Conservation (phyloP, 2,329 filamentous ascomycete genomes). For the Polychaeton citri region DNA sequence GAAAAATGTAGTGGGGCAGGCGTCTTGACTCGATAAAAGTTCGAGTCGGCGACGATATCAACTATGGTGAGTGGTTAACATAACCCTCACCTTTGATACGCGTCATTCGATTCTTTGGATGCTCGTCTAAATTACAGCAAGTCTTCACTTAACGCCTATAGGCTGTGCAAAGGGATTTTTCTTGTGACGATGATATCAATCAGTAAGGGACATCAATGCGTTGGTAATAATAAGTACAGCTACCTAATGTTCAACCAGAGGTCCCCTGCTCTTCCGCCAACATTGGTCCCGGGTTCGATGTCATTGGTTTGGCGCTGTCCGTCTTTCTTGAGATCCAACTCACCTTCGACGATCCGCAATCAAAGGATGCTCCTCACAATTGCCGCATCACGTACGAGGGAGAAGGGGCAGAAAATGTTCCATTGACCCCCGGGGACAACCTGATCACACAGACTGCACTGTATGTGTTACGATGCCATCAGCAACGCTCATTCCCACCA, state of each 20-base stretch:
- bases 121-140: too few species aligned
- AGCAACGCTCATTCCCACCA: constrained; percentile 67
- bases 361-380: constrained; percentile 53
- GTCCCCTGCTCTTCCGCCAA: constrained; percentile 94
- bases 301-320: constrained; percentile 87
- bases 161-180: too few species aligned
- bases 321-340: constrained; percentile 86
- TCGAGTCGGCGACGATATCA: too few species aligned
- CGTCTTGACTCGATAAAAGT: too few species aligned
- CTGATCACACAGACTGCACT: constrained; percentile 88
- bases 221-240: too few species aligned
- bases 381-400: constrained; percentile 88
- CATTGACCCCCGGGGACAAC: constrained; percentile 73
- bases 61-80: too few species aligned
- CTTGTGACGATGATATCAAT: too few species aligned
- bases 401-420: constrained; percentile 63
- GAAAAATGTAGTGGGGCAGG: not conserved
- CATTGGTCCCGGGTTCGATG: constrained; percentile 95
- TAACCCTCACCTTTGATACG: too few species aligned
- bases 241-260: too few species aligned
- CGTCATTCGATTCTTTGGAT: too few species aligned
- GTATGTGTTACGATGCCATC: constrained; percentile 88
- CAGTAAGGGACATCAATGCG: too few species aligned
- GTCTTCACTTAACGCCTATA: too few species aligned
- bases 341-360: constrained; percentile 51